These are phyloP conservation scores for Trypanosoma mega DNA, from an alignment of 208 protist species.

Conservation along the genomic window DNA sequence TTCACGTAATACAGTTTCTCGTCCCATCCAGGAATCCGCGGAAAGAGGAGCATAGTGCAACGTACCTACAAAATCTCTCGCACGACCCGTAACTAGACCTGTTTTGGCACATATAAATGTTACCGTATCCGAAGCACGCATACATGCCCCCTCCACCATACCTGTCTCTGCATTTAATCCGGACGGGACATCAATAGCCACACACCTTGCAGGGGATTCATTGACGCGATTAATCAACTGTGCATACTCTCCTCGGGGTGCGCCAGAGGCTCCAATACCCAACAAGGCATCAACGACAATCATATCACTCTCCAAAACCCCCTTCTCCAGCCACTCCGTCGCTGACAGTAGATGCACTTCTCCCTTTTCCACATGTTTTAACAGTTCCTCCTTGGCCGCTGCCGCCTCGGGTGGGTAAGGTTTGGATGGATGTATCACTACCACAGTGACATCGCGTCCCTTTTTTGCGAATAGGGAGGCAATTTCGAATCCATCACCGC, in stretches of 20 bases:
- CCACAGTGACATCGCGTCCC: constrained; percentile 52
- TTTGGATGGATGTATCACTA: constrained; percentile 48
- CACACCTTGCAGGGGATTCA: constrained; percentile 40
- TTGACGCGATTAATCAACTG: constrained; percentile 57
- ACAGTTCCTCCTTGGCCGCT: constrained; percentile 41
- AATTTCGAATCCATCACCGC: constrained; percentile 83
- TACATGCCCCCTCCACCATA: constrained; percentile 46
- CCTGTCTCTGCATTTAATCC: constrained; percentile 85
- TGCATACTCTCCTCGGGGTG: constrained; percentile 61
- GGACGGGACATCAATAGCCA: constrained; percentile 85
- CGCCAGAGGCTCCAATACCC: constrained; percentile 68
- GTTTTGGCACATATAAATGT: constrained; percentile 86
- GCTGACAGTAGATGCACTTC: constrained; percentile 3
- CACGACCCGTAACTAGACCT: constrained; percentile 68
- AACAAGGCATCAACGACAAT: constrained; percentile 80
- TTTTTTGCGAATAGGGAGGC: constrained; percentile 46
- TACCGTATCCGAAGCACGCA: constrained; percentile 68
- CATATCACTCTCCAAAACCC: constrained; percentile 35
- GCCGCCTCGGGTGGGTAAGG: constrained; percentile 60
- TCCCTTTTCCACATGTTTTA: constrained; percentile 11
- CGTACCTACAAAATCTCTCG: constrained; percentile 56
- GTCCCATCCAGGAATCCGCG: constrained; percentile 50
- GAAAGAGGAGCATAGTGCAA: constrained; percentile 73
- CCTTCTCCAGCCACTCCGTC: not conserved
- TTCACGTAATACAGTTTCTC: constrained; percentile 21